Percentiles rank a stretch among this genome's conserved stretches.
Conservation (phyloP, 1,284 basidiomycete species). For the Anthracocystis panici-leucophaei region DNA sequence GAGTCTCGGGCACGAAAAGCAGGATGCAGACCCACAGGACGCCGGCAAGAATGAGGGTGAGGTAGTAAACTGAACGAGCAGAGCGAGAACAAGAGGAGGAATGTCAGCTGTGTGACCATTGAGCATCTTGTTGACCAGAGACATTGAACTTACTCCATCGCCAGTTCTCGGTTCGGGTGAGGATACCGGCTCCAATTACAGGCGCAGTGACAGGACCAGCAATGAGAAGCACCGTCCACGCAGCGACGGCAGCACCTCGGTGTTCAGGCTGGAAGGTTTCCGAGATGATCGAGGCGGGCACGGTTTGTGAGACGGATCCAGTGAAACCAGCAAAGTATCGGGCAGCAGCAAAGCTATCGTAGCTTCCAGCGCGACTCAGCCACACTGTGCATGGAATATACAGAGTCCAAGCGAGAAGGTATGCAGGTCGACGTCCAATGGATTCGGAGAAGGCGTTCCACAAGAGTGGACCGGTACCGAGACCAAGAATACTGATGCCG, state of each 20-base stretch:
- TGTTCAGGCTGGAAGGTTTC: conserved; percentile 60
- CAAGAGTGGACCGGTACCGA: conserved; percentile 69
- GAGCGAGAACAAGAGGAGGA: no score
- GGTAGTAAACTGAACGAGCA: conserved; percentile 59
- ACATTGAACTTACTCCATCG: conserved; percentile 19
- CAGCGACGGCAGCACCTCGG: conserved; percentile 67
- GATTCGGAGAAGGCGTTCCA: conserved; percentile 58
- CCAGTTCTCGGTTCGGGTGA: conserved; percentile 55
- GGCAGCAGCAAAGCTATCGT: conserved; percentile 49
- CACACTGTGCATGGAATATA: conserved; percentile 69
- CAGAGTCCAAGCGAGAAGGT: conserved; percentile 67
- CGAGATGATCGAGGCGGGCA: conserved; percentile 49
- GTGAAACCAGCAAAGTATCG: conserved; percentile 54
- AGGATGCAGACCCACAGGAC: conserved; percentile 61
- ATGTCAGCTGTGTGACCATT: no score
- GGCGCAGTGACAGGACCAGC: conserved; percentile 67
- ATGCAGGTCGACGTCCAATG: conserved; percentile 67
- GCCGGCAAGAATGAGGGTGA: conserved; percentile 65
- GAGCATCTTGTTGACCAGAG: no score
- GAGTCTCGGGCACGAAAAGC: conserved; percentile 69
- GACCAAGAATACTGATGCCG: conserved; percentile 69
- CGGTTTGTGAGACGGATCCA: conserved; percentile 38
- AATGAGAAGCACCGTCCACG: conserved; percentile 62
- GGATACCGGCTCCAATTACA: conserved; percentile 66
- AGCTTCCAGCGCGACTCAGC: conserved; percentile 60